Conservation (phyloP, 306 rosid genomes). For the Inga laurina region DNA sequence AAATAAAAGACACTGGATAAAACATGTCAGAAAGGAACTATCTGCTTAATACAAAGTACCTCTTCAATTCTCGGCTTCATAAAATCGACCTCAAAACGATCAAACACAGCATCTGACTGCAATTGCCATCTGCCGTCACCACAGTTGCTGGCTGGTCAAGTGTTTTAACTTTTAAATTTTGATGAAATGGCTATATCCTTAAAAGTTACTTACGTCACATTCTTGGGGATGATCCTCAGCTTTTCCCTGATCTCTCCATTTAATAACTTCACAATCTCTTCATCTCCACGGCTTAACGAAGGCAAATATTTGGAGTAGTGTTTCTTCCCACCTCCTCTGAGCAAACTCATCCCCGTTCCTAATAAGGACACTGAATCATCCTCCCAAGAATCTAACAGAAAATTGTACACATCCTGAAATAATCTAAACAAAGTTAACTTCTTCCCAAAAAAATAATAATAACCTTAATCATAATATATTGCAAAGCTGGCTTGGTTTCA, state of each 20-base stretch:
- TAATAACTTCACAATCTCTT: constrained; percentile 39
- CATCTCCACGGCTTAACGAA: constrained; percentile 28
- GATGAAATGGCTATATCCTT: neutral
- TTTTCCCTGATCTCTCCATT: constrained; percentile 56
- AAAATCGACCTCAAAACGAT: constrained; percentile 48
- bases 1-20: neutral
- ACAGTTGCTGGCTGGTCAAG: neutral
- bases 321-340: neutral
- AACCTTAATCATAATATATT: neutral
- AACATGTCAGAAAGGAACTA: neutral
- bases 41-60: constrained; percentile 35
- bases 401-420: neutral
- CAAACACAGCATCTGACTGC: constrained; percentile 36
- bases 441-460: neutral
- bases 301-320: constrained; percentile 45
- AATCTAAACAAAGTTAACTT: neutral
- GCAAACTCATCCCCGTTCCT: neutral
- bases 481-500: neutral
- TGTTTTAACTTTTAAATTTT: neutral
- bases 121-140: constrained; percentile 54
- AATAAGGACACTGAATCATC: neutral
- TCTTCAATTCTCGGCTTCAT: constrained; percentile 72
- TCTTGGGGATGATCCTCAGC: constrained; percentile 54
- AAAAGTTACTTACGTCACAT: constrained; percentile 44
- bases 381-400: neutral